These are phyloP conservation scores for Blastobotrys americana DNA, from an alignment of 805 yeast species.

Conservation along the genomic window DNA sequence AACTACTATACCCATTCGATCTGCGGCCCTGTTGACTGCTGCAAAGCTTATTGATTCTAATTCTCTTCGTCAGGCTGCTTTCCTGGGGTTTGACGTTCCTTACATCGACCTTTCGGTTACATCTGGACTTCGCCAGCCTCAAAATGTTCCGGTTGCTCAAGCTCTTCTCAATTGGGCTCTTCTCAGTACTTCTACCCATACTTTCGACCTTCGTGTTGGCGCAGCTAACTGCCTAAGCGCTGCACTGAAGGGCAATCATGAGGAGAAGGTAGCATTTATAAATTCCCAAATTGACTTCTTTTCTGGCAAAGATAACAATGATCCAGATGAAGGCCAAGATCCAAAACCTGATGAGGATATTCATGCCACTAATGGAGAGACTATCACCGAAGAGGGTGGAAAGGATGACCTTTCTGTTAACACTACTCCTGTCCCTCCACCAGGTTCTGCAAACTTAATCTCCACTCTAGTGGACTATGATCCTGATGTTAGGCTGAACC, in stretches of 20 bases:
- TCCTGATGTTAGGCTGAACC: slow-evolving; percentile 63
- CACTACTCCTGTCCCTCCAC: slow-evolving; percentile 2
- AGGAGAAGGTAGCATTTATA: slow-evolving; percentile 55
- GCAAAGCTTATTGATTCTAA: slow-evolving; percentile 72
- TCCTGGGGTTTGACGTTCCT: slow-evolving; percentile 85
- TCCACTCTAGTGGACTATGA: slow-evolving; percentile 70
- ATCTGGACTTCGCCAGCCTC: slow-evolving; percentile 25
- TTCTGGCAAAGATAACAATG: slow-evolving; percentile 16
- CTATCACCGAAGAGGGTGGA: neutral
- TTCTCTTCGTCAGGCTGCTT: slow-evolving; percentile 56
- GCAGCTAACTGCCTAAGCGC: slow-evolving; percentile 60
- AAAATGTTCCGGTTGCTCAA: slow-evolving; percentile 57
- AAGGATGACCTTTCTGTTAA: slow-evolving; percentile 4
- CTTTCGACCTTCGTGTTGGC: slow-evolving; percentile 74
- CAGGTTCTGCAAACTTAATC: slow-evolving; percentile 51
- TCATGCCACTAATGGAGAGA: slow-evolving; percentile 2
- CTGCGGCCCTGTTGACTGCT: slow-evolving; percentile 61
- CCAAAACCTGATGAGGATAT: slow-evolving; percentile 4
- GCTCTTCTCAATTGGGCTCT: slow-evolving; percentile 82
- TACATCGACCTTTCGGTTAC: slow-evolving; percentile 71
- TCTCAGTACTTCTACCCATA: slow-evolving; percentile 70
- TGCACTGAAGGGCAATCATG: slow-evolving; percentile 56
- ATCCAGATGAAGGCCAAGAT: slow-evolving; percentile 16
- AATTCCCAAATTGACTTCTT: slow-evolving; percentile 53
- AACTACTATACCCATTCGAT: slow-evolving; percentile 60